A percentile compares a stretch with the other conserved stretches of the same genome.
Conservation (phyloP, 768 basidiomycete genomes). For the Collybiopsis luxurians region DNA sequence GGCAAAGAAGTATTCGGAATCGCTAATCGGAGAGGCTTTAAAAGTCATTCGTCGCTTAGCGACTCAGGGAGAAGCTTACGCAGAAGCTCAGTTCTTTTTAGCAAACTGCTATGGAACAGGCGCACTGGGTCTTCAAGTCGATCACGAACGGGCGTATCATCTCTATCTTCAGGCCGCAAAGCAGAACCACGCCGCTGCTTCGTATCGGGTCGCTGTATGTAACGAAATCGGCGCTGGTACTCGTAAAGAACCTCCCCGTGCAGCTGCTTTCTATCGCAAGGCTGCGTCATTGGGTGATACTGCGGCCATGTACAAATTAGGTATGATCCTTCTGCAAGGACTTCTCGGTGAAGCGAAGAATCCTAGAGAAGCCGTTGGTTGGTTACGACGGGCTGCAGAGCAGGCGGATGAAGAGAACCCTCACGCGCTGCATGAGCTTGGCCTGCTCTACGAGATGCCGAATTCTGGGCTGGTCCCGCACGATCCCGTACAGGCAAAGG, state of each 20-base stretch:
- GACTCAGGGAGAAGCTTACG: slow-evolving; percentile 86
- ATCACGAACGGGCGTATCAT: slow-evolving; percentile 97
- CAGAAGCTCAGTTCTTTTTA: slow-evolving; percentile 98
- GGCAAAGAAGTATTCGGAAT: slow-evolving; percentile 88
- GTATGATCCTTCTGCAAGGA: slow-evolving; percentile 93
- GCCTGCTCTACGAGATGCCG: slow-evolving; percentile 74
- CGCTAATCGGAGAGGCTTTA: slow-evolving; percentile 82
- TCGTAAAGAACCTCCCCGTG: slow-evolving; percentile 80
- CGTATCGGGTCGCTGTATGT: slow-evolving; percentile 96
- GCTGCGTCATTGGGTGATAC: slow-evolving; percentile 96
- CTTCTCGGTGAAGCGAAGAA: slow-evolving; percentile 80
- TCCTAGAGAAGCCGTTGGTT: slow-evolving; percentile 87
- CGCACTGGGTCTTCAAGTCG: slow-evolving; percentile 90
- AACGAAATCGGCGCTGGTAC: slow-evolving; percentile 99
- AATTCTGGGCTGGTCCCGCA: slow-evolving; percentile 66
- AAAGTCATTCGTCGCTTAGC: slow-evolving; percentile 92
- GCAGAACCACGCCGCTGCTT: slow-evolving; percentile 93
- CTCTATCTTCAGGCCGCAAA: slow-evolving; percentile 96
- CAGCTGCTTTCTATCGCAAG: slow-evolving; percentile 95
- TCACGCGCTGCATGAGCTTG: slow-evolving; percentile 96
- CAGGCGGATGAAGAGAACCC: slow-evolving; percentile 99
- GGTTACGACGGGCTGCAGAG: slow-evolving; percentile 92
- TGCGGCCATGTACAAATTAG: slow-evolving; percentile 99
- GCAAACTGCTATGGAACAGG: slow-evolving; percentile 98
- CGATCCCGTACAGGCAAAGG: slow-evolving; percentile 81